phyloP scores from a whole-genome alignment of 305 asterid species.

The Fraxinus velutina region DNA sequence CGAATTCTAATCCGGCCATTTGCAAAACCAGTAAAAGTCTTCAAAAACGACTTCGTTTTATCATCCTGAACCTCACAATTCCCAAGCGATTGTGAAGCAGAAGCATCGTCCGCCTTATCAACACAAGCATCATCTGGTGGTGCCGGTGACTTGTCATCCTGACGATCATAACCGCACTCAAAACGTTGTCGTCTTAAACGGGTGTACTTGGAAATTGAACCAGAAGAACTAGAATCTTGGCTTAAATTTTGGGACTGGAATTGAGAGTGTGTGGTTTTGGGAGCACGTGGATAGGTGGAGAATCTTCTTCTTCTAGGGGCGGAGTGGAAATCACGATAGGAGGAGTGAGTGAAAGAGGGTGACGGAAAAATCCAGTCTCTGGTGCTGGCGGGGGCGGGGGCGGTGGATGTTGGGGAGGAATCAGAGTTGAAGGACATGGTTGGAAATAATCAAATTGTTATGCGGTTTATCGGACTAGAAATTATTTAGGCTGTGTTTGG shows the following conservation, averaged over 20 bases:
- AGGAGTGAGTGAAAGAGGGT: conserved; percentile 48
- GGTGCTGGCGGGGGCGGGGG: conserved; percentile 23
- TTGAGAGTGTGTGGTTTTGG: conserved; percentile 19
- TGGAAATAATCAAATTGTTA: conserved; percentile 11
- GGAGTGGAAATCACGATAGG: conserved; percentile 33
- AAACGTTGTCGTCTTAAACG: conserved; percentile 38
- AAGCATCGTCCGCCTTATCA: conserved; percentile 19
- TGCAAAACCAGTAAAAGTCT: conserved; percentile 30
- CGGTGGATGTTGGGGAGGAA: conserved; percentile 28
- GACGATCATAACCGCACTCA: conserved; percentile 19
- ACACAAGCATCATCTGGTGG: conserved; percentile 25
- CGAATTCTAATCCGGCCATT: conserved; percentile 38
- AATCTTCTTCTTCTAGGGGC: conserved; percentile 51
- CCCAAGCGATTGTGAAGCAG: conserved; percentile 21
- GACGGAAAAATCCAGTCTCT: conserved; percentile 85
- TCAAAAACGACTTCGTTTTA: conserved; percentile 27
- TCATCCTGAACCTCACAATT: conserved; percentile 27
- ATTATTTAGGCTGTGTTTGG: background rate
- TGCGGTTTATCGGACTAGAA: background rate
- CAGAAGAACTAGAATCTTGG: conserved; percentile 19
- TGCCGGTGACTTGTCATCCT: conserved; percentile 43
- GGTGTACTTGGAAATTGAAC: conserved; percentile 17
- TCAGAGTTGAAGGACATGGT: conserved; percentile 41
- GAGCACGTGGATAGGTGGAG: conserved; percentile 40
- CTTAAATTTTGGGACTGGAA: conserved; percentile 11